phyloP scores from a whole-genome alignment of 169 alveolate species.

The Pseudocohnilembus persalinus region DNA sequence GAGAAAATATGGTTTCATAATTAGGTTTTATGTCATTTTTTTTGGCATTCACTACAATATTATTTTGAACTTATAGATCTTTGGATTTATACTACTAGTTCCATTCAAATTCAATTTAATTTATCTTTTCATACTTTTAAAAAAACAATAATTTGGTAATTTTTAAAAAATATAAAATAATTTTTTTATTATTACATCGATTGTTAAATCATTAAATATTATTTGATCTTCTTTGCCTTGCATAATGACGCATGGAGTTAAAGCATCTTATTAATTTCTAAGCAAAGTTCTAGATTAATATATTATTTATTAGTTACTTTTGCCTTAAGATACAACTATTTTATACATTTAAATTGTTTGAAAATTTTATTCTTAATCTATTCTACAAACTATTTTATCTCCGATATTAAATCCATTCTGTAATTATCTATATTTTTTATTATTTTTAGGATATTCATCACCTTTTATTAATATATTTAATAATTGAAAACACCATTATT shows the following conservation, averaged over 20 bases:
- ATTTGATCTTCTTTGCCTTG: not conserved
- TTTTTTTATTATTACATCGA: no score
- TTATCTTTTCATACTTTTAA: no score
- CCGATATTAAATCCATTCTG: not conserved
- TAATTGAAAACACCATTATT: no score
- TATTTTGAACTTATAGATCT: not conserved
- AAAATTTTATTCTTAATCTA: no score
- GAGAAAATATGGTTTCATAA: no score
- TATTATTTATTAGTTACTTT: not conserved
- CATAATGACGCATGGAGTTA: not conserved
- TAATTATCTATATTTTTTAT: no score
- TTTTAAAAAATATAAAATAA: no score
- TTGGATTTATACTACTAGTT: not conserved
- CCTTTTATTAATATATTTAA: not conserved
- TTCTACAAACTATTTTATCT: not conserved
- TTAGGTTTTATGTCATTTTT: no score
- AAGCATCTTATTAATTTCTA: not conserved
- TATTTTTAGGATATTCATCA: not conserved
- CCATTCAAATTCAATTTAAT: not conserved
- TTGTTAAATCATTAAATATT: no score
- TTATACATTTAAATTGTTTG: no score
- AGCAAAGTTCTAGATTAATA: not conserved
- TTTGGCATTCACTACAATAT: not conserved
- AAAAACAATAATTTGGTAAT: no score
- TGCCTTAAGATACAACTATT: no score